A percentile compares a stretch with the other conserved stretches of the same genome.
Conservation (phyloP, 2,329 filamentous ascomycete genomes). For the Elsinoe ampelina region DNA sequence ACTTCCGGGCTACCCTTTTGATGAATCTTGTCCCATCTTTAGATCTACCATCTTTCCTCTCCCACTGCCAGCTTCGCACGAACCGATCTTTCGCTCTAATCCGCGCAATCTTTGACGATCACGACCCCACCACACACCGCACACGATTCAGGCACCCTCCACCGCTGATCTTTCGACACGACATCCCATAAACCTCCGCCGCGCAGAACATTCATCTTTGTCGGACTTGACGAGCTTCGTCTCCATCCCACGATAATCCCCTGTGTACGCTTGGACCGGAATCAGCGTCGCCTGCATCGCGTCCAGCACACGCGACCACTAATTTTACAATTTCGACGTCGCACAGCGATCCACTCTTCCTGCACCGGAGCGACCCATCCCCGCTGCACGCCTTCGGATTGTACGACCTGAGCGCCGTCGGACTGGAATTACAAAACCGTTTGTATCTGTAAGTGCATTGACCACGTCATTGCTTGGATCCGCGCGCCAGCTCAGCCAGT, state of each 20-base stretch:
- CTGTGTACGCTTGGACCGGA: background rate
- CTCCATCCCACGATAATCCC: background rate
- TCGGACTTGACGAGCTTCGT: background rate
- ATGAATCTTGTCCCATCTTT: background rate
- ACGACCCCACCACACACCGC: slow-evolving; percentile 10
- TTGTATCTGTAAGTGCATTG: slow-evolving; percentile 2
- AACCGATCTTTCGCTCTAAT: background rate
- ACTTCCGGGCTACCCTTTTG: background rate
- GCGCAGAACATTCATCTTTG: background rate
- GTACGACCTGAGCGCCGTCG: background rate
- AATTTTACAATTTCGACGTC: background rate
- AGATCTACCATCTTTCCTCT: slow-evolving; percentile 9
- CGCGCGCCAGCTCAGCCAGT: background rate
- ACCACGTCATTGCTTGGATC: background rate
- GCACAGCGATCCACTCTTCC: slow-evolving; percentile 1
- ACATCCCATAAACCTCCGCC: background rate
- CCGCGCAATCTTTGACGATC: slow-evolving; percentile 12
- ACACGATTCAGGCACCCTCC: slow-evolving; percentile 10
- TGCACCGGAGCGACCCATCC: slow-evolving; percentile 7
- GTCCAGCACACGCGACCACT: background rate
- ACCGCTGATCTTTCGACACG: slow-evolving; percentile 9
- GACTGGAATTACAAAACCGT: background rate
- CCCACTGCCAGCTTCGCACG: background rate
- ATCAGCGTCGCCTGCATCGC: background rate
- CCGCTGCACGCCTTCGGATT: background rate